A percentile compares a stretch with the other conserved stretches of the same genome.
phyloP scores from a whole-genome alignment of 192 early-diverging fungal genomes.

The Martensiomyces pterosporus region DNA sequence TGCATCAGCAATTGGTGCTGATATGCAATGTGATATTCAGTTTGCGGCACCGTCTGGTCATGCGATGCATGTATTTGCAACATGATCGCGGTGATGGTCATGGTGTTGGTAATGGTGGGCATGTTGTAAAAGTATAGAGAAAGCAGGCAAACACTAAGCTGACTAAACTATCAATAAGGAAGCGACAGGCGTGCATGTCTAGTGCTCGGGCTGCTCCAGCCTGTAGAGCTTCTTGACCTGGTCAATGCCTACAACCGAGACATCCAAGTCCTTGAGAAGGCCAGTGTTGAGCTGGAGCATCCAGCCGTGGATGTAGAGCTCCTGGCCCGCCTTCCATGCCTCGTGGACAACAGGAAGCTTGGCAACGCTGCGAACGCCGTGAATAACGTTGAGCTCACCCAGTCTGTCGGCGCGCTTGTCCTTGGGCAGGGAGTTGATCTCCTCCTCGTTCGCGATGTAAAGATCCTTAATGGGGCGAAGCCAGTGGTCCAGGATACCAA shows the following conservation, averaged over 20 bases:
- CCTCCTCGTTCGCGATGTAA: conserved; percentile 55
- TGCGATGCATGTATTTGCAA: no score
- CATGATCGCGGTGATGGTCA: no score
- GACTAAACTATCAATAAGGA: no score
- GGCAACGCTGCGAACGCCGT: conserved; percentile 65
- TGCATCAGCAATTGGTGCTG: no score
- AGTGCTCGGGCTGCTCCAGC: conserved; percentile 13
- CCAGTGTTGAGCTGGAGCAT: conserved; percentile 64
- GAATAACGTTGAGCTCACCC: conserved; percentile 73
- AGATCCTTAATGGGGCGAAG: conserved; percentile 82
- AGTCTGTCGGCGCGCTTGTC: conserved; percentile 51
- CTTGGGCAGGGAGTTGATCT: conserved; percentile 53
- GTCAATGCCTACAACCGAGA: conserved; percentile 23
- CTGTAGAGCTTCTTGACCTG: conserved; percentile 29
- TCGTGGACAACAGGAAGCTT: conserved; percentile 75
- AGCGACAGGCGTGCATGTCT: background rate
- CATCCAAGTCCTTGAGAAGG: conserved; percentile 42
- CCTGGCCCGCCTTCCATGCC: conserved; percentile 71
- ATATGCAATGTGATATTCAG: no score
- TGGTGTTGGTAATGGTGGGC: no score
- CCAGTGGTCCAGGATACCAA: conserved; percentile 89
- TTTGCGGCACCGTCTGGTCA: no score
- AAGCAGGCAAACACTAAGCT: background rate
- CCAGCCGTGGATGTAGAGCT: conserved; percentile 72
- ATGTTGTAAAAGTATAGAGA: no score